These are phyloP conservation scores for Glarea lozoyensis DNA, from an alignment of 495 filamentous ascomycete genomes.

Conservation along the genomic window DNA sequence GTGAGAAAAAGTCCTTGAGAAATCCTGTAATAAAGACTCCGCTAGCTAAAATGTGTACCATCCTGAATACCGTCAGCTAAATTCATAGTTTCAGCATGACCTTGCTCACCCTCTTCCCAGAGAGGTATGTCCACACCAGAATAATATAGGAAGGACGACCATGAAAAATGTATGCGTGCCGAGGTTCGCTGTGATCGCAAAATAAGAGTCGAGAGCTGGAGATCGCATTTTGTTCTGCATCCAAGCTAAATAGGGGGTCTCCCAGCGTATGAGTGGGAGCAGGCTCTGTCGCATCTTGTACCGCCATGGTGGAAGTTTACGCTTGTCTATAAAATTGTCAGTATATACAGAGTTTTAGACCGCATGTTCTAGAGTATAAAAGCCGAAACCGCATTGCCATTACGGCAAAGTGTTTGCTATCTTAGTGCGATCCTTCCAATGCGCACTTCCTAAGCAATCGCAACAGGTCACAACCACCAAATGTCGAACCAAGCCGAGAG, in stretches of 20 bases:
- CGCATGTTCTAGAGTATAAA: no score
- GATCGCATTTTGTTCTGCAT: constrained; percentile 71
- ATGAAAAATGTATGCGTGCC: constrained; percentile 99
- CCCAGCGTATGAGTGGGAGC: constrained; percentile 83
- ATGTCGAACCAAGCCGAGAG: no score
- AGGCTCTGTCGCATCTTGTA: constrained; percentile 72
- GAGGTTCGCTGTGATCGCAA: constrained; percentile 91
- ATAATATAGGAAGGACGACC: constrained; percentile 82
- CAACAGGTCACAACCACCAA: no score
- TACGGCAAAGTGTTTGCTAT: no score
- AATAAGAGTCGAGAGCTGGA: constrained; percentile 84
- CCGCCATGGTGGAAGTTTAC: constrained; percentile 78
- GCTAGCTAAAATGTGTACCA: constrained; percentile 77
- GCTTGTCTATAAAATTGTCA: constrained; percentile 54
- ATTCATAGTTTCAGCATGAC: background rate
- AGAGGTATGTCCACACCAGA: constrained; percentile 83
- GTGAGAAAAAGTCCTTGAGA: constrained; percentile 86
- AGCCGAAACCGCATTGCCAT: no score
- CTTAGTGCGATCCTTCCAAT: no score
- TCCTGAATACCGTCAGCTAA: constrained; percentile 34
- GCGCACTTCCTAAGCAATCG: no score
- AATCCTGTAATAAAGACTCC: constrained; percentile 94
- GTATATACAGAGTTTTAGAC: no score
- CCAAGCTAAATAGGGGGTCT: constrained; percentile 87
- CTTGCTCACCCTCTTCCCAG: constrained; percentile 70